Conservation (phyloP, 176 grass and related monocot species). For the Luzula sylvatica region DNA sequence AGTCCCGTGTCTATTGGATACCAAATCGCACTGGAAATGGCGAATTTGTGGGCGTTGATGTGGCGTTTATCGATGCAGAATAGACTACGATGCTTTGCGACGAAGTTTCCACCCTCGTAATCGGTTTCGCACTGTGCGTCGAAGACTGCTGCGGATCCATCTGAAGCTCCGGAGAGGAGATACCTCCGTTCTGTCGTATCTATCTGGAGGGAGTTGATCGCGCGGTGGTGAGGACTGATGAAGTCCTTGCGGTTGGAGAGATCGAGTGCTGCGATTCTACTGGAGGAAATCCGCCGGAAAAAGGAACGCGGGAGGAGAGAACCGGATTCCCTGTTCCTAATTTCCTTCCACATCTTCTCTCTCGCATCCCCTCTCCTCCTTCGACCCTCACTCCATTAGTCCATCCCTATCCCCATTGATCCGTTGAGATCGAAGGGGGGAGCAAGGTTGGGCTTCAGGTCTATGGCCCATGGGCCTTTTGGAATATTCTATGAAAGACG, state of each 20-base stretch:
- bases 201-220: slow-evolving; percentile 87
- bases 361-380: slow-evolving; percentile 18
- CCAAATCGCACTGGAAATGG: slow-evolving; percentile 61
- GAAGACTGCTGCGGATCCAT: slow-evolving; percentile 60
- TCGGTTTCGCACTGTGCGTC: slow-evolving; percentile 45
- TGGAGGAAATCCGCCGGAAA: slow-evolving; percentile 24
- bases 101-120: slow-evolving; percentile 35
- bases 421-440: too few species aligned
- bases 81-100: slow-evolving; percentile 62
- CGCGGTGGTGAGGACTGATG: slow-evolving; percentile 55
- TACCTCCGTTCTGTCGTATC: slow-evolving; percentile 85
- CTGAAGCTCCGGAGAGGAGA: slow-evolving; percentile 72
- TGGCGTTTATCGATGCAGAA: slow-evolving; percentile 67
- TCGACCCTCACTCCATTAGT: too few species aligned
- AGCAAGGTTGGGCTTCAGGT: too few species aligned
- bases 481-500: too few species aligned
- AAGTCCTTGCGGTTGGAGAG: slow-evolving; percentile 87
- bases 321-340: slow-evolving; percentile 64
- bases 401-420: too few species aligned
- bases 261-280: slow-evolving; percentile 40
- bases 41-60: slow-evolving; percentile 56
- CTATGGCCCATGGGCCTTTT: too few species aligned
- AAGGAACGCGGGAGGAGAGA: slow-evolving; percentile 38
- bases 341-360: slow-evolving; percentile 63
- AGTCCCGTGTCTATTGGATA: slow-evolving; percentile 86